Evolutionary conservation across 176 grass and related monocot species (phyloP).

Genomic region (Lolium rigidum): DNA sequence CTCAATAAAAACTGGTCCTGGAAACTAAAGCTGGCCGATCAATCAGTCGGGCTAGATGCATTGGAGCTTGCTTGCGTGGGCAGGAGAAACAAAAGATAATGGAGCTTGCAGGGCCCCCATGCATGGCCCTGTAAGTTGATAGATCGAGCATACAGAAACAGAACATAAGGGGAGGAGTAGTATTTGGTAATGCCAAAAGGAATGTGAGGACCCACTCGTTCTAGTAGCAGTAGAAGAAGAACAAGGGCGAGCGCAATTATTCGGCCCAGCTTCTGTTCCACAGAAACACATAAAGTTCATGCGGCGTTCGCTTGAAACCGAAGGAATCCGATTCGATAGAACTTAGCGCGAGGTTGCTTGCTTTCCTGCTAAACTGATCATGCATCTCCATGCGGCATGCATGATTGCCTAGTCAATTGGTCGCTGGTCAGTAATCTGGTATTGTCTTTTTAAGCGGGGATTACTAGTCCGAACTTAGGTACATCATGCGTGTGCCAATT

Average conservation of each 20-base stretch:
- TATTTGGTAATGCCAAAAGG: constrained; percentile 57
- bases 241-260: constrained; percentile 50
- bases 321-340: constrained; percentile 48
- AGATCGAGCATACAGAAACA: constrained; percentile 38
- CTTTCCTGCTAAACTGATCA: constrained; percentile 33
- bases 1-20: constrained; percentile 43
- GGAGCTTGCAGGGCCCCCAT: constrained; percentile 5
- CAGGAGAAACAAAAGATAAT: constrained; percentile 59
- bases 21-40: constrained; percentile 34
- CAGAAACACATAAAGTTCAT: constrained; percentile 30
- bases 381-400: neutral
- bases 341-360: neutral
- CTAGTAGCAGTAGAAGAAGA: neutral
- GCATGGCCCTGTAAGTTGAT: constrained; percentile 27
- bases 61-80: constrained; percentile 46
- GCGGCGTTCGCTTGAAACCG: constrained; percentile 36
- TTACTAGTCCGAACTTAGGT: neutral
- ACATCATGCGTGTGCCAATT: too few species aligned
- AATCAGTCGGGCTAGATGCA: constrained; percentile 31
- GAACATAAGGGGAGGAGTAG: neutral
- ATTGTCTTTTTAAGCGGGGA: neutral
- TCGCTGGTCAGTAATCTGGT: neutral
- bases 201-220: constrained; percentile 48
- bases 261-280: constrained; percentile 49
- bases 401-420: constrained; percentile 38